Conservation (phyloP, 2,329 filamentous ascomycete species). For the Aspergillus ruber region DNA sequence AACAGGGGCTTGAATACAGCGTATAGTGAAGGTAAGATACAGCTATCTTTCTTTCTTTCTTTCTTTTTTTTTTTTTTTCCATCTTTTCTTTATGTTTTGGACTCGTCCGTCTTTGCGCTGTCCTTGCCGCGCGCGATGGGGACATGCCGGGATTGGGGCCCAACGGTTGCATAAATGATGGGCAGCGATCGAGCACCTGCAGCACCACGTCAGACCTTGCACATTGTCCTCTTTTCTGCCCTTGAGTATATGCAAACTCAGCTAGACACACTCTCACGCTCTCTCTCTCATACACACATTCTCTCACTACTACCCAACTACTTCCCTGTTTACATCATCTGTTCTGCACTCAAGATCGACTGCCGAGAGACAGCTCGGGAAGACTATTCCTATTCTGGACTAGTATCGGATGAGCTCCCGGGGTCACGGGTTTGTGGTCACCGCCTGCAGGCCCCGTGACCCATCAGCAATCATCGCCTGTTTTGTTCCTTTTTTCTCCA, state of each 20-base stretch:
- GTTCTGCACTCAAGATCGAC: constrained; percentile 19
- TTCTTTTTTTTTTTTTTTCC: constrained; percentile 6
- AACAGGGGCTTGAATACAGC: constrained; percentile 8
- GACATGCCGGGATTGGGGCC: neutral
- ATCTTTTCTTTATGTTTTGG: constrained; percentile 1
- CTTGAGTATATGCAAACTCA: too few relatives aligned
- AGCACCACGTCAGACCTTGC: constrained; percentile 6
- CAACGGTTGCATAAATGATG: neutral
- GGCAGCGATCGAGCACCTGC: neutral
- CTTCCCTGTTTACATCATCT: constrained; percentile 6
- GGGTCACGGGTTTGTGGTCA: constrained; percentile 29
- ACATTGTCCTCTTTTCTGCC: constrained; percentile 1
- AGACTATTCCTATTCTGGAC: constrained; percentile 26
- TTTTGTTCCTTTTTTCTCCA: constrained; percentile 4
- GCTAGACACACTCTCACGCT: neutral
- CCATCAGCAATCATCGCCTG: neutral
- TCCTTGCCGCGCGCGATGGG: neutral
- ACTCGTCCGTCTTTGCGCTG: constrained; percentile 2
- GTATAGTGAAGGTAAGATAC: constrained; percentile 24
- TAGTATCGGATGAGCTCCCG: constrained; percentile 26
- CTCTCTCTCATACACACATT: neutral
- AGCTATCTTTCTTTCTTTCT: constrained; percentile 1
- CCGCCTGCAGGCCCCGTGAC: constrained; percentile 1
- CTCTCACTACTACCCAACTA: neutral
- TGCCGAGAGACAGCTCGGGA: constrained; percentile 25